Percentiles rank a stretch among this genome's conserved stretches.
Evolutionary conservation across 345 rosid species (phyloP).

Genomic region (Salix exigua): DNA sequence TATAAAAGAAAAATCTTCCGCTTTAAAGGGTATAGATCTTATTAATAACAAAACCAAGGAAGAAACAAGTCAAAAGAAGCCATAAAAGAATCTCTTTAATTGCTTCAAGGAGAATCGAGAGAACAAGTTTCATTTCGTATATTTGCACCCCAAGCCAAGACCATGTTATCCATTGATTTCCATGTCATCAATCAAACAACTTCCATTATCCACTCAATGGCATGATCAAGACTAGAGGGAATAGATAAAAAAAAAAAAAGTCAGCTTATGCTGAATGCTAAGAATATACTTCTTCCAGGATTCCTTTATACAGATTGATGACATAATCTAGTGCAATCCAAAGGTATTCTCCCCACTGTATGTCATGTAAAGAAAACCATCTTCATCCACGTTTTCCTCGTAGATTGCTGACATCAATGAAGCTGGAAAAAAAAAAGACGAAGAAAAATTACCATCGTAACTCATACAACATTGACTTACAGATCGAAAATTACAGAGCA

Average conservation of each 20-base stretch:
- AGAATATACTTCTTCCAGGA: slow-evolving; percentile 35
- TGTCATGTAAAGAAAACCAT: slow-evolving; percentile 71
- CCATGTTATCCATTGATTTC: not conserved
- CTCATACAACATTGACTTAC: not conserved
- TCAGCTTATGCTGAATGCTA: not conserved
- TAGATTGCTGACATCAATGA: slow-evolving; percentile 59
- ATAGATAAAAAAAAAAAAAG: not conserved
- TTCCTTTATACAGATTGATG: slow-evolving; percentile 22
- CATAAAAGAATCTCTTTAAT: no score
- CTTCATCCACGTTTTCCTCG: slow-evolving; percentile 67
- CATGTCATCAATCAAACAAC: not conserved
- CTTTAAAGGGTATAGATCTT: no score
- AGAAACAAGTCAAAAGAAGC: no score
- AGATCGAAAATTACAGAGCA: not conserved
- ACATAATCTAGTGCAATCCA: slow-evolving; percentile 25
- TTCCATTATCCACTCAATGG: not conserved
- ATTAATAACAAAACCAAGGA: no score
- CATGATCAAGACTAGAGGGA: not conserved
- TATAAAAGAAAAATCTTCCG: no score
- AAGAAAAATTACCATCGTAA: not conserved
- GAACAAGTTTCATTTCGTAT: not conserved
- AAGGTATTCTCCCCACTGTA: slow-evolving; percentile 82
- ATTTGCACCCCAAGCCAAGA: not conserved
- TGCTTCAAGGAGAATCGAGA: not conserved
- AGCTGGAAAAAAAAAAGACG: slow-evolving; percentile 34